A percentile compares a stretch with the other conserved stretches of the same genome.
phyloP scores from a whole-genome alignment of 169 alveolate species.

The Plasmodium gaboni region DNA sequence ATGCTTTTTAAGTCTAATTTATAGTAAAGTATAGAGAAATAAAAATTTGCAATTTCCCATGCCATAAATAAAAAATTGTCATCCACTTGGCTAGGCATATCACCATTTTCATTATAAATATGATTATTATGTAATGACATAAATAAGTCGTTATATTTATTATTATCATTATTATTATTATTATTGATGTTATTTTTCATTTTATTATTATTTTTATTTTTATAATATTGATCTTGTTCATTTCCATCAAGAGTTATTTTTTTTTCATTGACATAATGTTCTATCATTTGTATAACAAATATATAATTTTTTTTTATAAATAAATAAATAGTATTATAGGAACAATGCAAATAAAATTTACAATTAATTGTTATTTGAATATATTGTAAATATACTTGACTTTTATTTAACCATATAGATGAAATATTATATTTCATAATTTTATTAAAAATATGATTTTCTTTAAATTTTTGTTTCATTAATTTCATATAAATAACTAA shows the following conservation, averaged over 20 bases:
- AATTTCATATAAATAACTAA: conserved; percentile 24
- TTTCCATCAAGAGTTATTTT: background rate
- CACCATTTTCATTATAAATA: background rate
- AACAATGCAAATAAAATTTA: conserved; percentile 32
- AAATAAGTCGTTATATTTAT: background rate
- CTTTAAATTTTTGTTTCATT: conserved; percentile 38
- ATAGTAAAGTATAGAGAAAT: conserved; percentile 58
- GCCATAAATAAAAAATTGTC: conserved; percentile 49
- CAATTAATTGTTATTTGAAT: conserved; percentile 62
- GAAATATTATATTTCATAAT: conserved; percentile 50
- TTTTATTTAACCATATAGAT: conserved; percentile 66
- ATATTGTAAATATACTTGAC: conserved; percentile 59
- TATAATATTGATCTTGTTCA: background rate
- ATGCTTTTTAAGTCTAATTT: conserved; percentile 51
- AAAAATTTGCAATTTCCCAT: conserved; percentile 74
- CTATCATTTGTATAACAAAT: conserved; percentile 18
- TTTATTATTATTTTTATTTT: background rate
- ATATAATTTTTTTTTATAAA: conserved; percentile 55
- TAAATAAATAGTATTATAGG: conserved; percentile 42
- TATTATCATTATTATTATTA: background rate
- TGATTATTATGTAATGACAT: background rate
- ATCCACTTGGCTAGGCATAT: background rate
- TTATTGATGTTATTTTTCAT: background rate
- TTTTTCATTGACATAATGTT: conserved; percentile 1
- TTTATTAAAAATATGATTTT: conserved; percentile 33